phyloP scores from a whole-genome alignment of 2,329 filamentous ascomycete species.

The Graphilbum sp. region DNA sequence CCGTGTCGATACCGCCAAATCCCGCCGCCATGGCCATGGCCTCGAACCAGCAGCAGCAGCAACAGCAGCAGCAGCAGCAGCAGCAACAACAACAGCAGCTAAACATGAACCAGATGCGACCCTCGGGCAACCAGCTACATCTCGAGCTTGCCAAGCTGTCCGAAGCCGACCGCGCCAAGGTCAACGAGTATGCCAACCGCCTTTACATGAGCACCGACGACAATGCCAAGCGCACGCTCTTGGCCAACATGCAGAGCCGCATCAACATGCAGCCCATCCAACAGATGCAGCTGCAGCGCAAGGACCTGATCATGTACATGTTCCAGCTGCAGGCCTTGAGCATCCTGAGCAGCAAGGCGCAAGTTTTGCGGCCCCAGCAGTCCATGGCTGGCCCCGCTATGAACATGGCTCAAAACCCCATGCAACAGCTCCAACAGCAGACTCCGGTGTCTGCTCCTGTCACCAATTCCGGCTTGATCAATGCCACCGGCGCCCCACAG shows the following conservation, averaged over 20 bases:
- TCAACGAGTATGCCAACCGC: slow-evolving; percentile 26
- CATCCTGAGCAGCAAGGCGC: slow-evolving; percentile 12
- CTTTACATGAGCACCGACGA: slow-evolving; percentile 26
- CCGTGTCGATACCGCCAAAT: slow-evolving; percentile 14
- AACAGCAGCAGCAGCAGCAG: slow-evolving; percentile 18
- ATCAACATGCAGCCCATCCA: slow-evolving; percentile 23
- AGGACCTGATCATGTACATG: slow-evolving; percentile 32
- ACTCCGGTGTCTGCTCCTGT: slow-evolving; percentile 6
- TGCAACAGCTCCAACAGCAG: slow-evolving; percentile 13
- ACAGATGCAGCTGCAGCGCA: slow-evolving; percentile 25
- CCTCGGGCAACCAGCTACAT: slow-evolving; percentile 11
- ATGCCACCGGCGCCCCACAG: slow-evolving; percentile 16
- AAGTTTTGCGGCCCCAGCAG: slow-evolving; percentile 12
- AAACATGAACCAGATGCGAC: slow-evolving; percentile 19
- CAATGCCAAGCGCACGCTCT: slow-evolving; percentile 25
- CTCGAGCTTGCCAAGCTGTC: slow-evolving; percentile 22
- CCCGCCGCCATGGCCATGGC: slow-evolving; percentile 21
- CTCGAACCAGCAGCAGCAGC: slow-evolving; percentile 20
- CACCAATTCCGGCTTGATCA: slow-evolving; percentile 20
- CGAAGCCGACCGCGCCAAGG: slow-evolving; percentile 26
- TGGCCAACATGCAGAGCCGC: slow-evolving; percentile 21
- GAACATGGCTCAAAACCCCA: slow-evolving; percentile 19
- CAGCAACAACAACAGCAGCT: slow-evolving; percentile 24
- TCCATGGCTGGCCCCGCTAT: slow-evolving; percentile 15
- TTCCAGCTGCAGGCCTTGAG: slow-evolving; percentile 26